A percentile compares a stretch with the other conserved stretches of the same genome.
These are phyloP conservation scores for Parsonsia alboflavescens DNA, from an alignment of 257 asterid genomes.

Conservation along the genomic window DNA sequence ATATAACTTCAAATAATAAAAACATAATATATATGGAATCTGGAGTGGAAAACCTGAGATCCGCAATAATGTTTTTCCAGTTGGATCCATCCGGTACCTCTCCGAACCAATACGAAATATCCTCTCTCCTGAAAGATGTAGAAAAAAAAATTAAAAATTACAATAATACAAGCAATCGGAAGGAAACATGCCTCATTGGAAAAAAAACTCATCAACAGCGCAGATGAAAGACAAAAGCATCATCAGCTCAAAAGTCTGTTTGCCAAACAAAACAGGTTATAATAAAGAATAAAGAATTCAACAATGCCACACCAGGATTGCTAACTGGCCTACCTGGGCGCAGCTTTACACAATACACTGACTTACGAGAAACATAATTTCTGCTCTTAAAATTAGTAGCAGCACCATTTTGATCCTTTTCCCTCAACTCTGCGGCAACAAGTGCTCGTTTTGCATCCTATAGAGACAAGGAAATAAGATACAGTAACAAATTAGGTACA, in stretches of 20 bases:
- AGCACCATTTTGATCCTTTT: constrained; percentile 48
- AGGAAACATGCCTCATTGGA: neutral
- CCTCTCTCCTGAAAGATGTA: constrained; percentile 64
- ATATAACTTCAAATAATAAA: neutral
- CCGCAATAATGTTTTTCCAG: constrained; percentile 77
- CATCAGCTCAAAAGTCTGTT: neutral
- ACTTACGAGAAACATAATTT: constrained; percentile 81
- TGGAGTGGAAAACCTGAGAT: constrained; percentile 58
- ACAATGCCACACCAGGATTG: constrained; percentile 71
- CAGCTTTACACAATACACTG: constrained; percentile 61
- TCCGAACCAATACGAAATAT: constrained; percentile 87
- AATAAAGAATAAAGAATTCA: constrained; percentile 13
- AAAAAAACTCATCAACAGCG: neutral
- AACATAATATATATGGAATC: constrained; percentile 6
- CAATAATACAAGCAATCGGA: neutral
- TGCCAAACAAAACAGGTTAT: neutral
- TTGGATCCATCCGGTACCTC: constrained; percentile 87
- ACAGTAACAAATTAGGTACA: neutral
- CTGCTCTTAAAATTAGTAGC: constrained; percentile 43
- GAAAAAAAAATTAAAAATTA: neutral
- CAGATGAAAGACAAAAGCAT: neutral
- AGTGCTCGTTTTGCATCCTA: constrained; percentile 82
- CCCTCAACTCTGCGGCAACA: constrained; percentile 64
- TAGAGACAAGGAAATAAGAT: constrained; percentile 12
- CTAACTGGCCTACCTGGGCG: constrained; percentile 70